Percentiles rank a stretch among this genome's conserved stretches.
These are phyloP conservation scores for Neopestalotiopsis sp. DNA, from an alignment of 2,329 filamentous ascomycete species.

Conservation along the genomic window DNA sequence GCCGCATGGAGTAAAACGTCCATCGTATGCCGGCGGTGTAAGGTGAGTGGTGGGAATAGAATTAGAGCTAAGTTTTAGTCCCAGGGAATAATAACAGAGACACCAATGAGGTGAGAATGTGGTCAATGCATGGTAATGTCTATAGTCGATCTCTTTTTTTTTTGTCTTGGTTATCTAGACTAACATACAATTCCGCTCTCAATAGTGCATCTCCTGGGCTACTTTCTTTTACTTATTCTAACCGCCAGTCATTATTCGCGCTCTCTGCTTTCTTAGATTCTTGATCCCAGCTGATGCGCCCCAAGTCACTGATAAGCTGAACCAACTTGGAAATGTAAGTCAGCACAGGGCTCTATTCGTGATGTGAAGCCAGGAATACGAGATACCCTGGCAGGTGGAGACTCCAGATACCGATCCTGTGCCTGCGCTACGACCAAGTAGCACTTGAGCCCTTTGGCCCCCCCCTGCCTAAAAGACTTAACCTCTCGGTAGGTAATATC, in stretches of 20 bases:
- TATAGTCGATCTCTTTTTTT: background rate
- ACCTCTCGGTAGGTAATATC: background rate
- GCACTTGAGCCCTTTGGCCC: background rate
- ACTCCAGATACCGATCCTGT: background rate
- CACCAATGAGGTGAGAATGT: conserved; percentile 5
- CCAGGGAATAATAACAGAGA: background rate
- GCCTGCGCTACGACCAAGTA: background rate
- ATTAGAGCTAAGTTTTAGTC: conserved; percentile 4
- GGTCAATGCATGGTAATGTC: background rate
- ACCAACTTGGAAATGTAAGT: background rate
- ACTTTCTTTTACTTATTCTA: background rate
- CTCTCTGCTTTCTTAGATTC: background rate
- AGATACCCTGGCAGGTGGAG: background rate
- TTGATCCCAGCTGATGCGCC: background rate
- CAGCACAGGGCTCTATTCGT: background rate
- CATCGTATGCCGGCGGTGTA: conserved; percentile 22
- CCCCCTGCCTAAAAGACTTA: background rate
- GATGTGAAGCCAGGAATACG: conserved; percentile 8
- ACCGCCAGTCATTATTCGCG: background rate
- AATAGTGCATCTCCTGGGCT: background rate
- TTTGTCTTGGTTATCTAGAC: background rate
- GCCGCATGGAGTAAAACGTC: background rate
- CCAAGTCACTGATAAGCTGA: background rate
- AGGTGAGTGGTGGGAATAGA: conserved; percentile 6
- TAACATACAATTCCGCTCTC: background rate